phyloP scores from a whole-genome alignment of 371 early-diverging fungal genomes.

The Mortierella sp. region DNA sequence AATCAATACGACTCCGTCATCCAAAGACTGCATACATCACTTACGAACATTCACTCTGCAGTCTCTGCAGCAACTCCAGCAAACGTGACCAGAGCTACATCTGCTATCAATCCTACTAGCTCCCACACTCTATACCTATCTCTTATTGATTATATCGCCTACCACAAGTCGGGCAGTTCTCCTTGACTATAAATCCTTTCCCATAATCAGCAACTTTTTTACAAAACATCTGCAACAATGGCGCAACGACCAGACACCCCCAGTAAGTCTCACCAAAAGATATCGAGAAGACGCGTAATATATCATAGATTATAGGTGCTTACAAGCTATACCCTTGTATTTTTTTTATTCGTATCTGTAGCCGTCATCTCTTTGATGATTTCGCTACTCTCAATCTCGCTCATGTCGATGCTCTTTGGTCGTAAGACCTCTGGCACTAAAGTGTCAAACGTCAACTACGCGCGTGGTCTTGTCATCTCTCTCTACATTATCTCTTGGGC shows the following conservation, averaged over 20 bases:
- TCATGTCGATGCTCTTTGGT: slow-evolving; percentile 48
- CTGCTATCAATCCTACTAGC: too few species aligned
- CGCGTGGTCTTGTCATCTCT: slow-evolving; percentile 40
- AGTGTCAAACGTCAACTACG: slow-evolving; percentile 39
- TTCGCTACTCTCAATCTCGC: slow-evolving; percentile 38
- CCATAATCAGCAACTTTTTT: neutral
- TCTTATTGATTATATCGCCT: neutral
- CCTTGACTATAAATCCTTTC: neutral
- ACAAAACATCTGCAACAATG: slow-evolving; percentile 6
- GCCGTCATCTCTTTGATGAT: slow-evolving; percentile 38
- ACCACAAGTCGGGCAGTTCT: too few species aligned
- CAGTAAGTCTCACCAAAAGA: slow-evolving; percentile 11
- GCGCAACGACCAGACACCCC: slow-evolving; percentile 13
- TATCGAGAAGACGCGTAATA: neutral
- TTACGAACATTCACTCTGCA: neutral
- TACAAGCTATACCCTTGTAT: neutral
- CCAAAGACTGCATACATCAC: neutral
- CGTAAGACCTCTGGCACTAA: slow-evolving; percentile 40
- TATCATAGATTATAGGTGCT: neutral
- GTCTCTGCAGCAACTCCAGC: too few species aligned
- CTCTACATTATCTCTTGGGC: slow-evolving; percentile 48
- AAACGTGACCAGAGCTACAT: too few species aligned
- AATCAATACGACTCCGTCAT: too few species aligned
- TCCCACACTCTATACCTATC: too few species aligned
- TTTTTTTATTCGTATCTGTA: neutral